Evolutionary conservation across 2,329 filamentous ascomycete species (phyloP).

Genomic region (Aspergillus pseudotamarii): DNA sequence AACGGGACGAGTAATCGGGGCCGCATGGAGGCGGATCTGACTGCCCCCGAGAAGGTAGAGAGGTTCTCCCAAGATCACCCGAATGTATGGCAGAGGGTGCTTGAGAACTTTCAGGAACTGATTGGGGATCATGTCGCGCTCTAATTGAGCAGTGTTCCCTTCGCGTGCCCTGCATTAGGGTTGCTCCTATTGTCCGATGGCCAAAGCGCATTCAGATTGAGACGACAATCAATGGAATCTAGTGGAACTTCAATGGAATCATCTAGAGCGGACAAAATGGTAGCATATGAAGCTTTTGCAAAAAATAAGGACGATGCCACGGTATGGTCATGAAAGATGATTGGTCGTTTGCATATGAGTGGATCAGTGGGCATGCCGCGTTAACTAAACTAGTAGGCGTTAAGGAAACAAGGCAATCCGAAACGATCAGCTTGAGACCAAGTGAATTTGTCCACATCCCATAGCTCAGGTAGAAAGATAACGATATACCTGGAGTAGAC

Average conservation of each 20-base stretch:
- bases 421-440: neutral
- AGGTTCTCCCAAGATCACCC: constrained; percentile 51
- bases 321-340: neutral
- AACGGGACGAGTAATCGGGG: constrained; percentile 59
- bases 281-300: neutral
- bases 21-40: constrained; percentile 58
- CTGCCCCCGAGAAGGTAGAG: constrained; percentile 45
- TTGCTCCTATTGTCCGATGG: neutral
- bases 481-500: neutral
- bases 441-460: neutral
- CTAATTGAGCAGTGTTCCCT: neutral
- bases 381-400: constrained; percentile 1
- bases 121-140: constrained; percentile 33
- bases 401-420: neutral
- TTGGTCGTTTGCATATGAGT: neutral
- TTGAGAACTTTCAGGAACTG: constrained; percentile 52
- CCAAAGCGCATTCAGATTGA: neutral
- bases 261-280: neutral
- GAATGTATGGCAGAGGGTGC: constrained; percentile 53
- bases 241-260: constrained; percentile 2
- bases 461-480: neutral
- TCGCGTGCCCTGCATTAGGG: neutral
- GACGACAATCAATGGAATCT: neutral
- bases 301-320: constrained; percentile 1
- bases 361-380: constrained; percentile 4